phyloP scores from a whole-genome alignment of 2,329 filamentous ascomycete genomes.

The Fusarium begoniae region DNA sequence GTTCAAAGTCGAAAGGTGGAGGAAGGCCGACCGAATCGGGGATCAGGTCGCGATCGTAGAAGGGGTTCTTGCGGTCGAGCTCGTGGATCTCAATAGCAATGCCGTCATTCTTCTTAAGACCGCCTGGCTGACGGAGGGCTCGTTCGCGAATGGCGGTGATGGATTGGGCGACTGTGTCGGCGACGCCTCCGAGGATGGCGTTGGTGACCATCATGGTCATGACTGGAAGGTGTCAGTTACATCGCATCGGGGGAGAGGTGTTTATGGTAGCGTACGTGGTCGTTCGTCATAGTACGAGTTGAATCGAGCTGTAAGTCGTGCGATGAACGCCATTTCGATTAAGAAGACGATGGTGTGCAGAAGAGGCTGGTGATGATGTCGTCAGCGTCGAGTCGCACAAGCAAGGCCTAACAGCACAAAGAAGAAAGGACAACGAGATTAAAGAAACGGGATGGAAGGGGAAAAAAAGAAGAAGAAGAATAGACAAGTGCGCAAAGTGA shows the following conservation, averaged over 20 bases:
- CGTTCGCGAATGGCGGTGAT: slow-evolving; percentile 84
- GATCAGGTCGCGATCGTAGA: slow-evolving; percentile 71
- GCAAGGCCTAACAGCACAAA: slow-evolving; percentile 11
- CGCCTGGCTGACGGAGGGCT: slow-evolving; percentile 69
- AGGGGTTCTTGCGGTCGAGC: slow-evolving; percentile 81
- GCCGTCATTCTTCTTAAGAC: slow-evolving; percentile 70
- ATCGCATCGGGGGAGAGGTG: neutral
- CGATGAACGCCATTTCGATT: slow-evolving; percentile 87
- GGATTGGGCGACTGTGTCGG: slow-evolving; percentile 94
- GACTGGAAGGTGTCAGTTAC: slow-evolving; percentile 59
- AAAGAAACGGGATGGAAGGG: neutral
- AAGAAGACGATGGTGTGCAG: slow-evolving; percentile 86
- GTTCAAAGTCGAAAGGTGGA: slow-evolving; percentile 93
- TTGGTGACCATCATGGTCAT: slow-evolving; percentile 99
- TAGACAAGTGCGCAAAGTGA: neutral
- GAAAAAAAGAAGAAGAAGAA: neutral
- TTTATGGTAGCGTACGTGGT: slow-evolving; percentile 67
- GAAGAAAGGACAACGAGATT: neutral
- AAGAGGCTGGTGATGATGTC: slow-evolving; percentile 71
- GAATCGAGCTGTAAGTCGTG: slow-evolving; percentile 84
- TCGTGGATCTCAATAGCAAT: slow-evolving; percentile 90
- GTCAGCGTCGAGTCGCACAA: slow-evolving; percentile 36
- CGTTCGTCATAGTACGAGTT: slow-evolving; percentile 93
- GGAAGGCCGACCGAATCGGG: slow-evolving; percentile 70
- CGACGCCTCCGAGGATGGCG: slow-evolving; percentile 91